Evolutionary conservation across 371 early-diverging fungal genomes (phyloP), one percentile per base, ranked within the genome.

Genomic region (Mucor saturninus): DNA sequence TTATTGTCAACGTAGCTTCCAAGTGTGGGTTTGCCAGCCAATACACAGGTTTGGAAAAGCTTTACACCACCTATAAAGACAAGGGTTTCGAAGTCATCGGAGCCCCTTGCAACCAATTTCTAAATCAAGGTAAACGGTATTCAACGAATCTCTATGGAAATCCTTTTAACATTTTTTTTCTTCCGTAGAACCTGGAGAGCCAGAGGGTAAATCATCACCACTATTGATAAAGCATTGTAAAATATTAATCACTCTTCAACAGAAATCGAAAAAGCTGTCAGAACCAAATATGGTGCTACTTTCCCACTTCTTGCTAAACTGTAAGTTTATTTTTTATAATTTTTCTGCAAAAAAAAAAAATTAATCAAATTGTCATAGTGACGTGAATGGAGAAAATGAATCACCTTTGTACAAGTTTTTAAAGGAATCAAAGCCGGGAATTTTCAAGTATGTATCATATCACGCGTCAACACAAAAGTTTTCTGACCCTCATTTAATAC

Each of bases 1-100:
- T 95, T 42, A 77, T 98, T 43, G 95, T 95, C 61, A 99, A 99
- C 77, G 93, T 95, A 32, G 99, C 99, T 29, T 92, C 93, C 58
- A 88, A 95, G 62, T 99, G 99, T 76, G 97, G 97, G 9, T 93
- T 93, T 69, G 95, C 98, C 14, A 75, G 85, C 8, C 95, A 96
- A 72, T 98, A 96, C 79, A 62, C 70, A 32, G 92, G 89, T 21
- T 82, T 99, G 21, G 91, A 92, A 77, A 65, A 81, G 29, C 81
- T 99, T 39, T 81, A 94, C 84, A 70, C 95, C 52, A 84, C 91
- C 67, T 92, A 93, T 81, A 80, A 89, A 49, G 92, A 91, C 56
- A 69, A 85, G 54, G 96, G 93, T 11, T 80, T 92, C 42, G 85
- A 81, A 37, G 71, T 93, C 38, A 76, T 93, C 49, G 93, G 92